Percentiles rank a stretch among this genome's conserved stretches.
Evolutionary conservation across 2,329 filamentous ascomycete species (phyloP).

Genomic region (Diaporthe sp.): DNA sequence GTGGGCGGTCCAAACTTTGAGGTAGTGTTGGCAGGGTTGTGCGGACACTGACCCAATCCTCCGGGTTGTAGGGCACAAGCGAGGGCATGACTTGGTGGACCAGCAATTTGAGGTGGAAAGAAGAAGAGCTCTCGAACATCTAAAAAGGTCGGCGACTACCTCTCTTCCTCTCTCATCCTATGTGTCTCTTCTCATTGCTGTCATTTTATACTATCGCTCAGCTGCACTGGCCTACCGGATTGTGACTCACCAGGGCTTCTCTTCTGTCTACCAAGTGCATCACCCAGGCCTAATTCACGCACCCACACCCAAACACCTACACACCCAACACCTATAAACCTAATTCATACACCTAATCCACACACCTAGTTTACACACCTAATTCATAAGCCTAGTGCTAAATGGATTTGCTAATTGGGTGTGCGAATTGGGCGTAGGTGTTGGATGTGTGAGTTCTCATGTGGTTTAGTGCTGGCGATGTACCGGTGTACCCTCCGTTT

Average conservation of each 20-base stretch:
- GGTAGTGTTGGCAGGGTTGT: slow-evolving; percentile 24
- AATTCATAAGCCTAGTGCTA: too few species aligned
- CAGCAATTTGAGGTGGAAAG: neutral
- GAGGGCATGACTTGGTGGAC: neutral
- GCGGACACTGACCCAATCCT: slow-evolving; percentile 8
- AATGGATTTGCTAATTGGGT: too few species aligned
- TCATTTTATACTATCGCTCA: neutral
- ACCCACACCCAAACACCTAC: too few species aligned
- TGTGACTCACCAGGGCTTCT: slow-evolving; percentile 16
- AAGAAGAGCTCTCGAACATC: neutral
- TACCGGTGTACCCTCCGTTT: too few species aligned
- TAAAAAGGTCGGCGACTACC: neutral
- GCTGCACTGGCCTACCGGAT: neutral
- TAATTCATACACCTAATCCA: too few species aligned
- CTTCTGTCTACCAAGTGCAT: neutral
- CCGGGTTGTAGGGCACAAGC: neutral
- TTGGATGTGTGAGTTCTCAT: too few species aligned
- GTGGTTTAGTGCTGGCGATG: too few species aligned
- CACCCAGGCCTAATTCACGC: too few species aligned
- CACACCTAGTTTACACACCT: too few species aligned
- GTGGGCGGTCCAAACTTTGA: neutral
- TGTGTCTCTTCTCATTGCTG: neutral
- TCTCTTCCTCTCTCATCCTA: too few species aligned
- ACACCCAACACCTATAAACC: too few species aligned
- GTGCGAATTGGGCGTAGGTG: too few species aligned